Evolutionary conservation across 1,139 yeast genomes (phyloP).

Genomic region (Saccharomycopsis crataegensis): DNA sequence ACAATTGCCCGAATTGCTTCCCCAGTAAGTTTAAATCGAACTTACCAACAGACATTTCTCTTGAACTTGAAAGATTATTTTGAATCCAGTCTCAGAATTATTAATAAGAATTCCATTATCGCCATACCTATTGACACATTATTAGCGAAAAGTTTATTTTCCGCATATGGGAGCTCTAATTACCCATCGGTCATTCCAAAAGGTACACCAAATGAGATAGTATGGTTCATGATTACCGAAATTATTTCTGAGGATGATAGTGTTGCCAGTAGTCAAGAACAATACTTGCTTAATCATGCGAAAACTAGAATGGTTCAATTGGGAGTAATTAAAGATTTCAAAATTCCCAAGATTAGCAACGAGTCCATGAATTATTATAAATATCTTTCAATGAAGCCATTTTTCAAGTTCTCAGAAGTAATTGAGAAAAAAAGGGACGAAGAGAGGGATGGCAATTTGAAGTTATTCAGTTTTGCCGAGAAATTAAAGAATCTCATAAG

Average conservation of each 20-base stretch:
- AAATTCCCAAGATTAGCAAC: slow-evolving; percentile 25
- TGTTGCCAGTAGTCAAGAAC: slow-evolving; percentile 30
- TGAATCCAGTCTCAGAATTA: slow-evolving; percentile 49
- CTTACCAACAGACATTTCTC: slow-evolving; percentile 58
- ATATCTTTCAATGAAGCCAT: slow-evolving; percentile 35
- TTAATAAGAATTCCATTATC: slow-evolving; percentile 55
- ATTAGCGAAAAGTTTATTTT: slow-evolving; percentile 53
- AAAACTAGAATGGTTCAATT: slow-evolving; percentile 63
- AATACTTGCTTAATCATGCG: slow-evolving; percentile 55
- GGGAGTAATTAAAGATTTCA: slow-evolving; percentile 33
- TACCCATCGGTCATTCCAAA: slow-evolving; percentile 40
- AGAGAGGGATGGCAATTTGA: slow-evolving; percentile 13
- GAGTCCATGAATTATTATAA: slow-evolving; percentile 37
- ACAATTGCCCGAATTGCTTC: slow-evolving; percentile 66
- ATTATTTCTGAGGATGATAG: slow-evolving; percentile 34
- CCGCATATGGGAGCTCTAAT: slow-evolving; percentile 31
- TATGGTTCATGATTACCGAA: slow-evolving; percentile 66
- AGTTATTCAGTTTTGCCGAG: slow-evolving; percentile 41
- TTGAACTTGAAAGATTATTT: slow-evolving; percentile 57
- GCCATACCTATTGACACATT: slow-evolving; percentile 75
- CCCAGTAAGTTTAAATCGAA: slow-evolving; percentile 60
- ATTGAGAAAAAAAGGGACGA: background rate
- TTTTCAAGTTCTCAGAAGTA: slow-evolving; percentile 29
- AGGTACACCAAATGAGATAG: slow-evolving; percentile 66
- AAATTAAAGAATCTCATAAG: slow-evolving; percentile 44